Percentiles rank a stretch among this genome's conserved stretches.
Evolutionary conservation across 139 green algal species (phyloP).

Genomic region (Axilococcus clingmanii): DNA sequence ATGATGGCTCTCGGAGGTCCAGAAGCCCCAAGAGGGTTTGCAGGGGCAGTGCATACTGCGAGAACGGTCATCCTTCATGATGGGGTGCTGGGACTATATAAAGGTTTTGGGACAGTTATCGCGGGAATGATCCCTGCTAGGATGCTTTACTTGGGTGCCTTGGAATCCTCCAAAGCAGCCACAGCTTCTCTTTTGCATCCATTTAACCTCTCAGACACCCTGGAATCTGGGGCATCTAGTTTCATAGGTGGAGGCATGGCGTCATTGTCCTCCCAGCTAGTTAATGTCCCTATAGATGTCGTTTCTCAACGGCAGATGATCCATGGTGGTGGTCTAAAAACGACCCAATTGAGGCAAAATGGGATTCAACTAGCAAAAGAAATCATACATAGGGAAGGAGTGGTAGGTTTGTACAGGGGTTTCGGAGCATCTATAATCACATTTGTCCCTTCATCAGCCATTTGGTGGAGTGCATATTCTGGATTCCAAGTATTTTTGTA

Average conservation of each 20-base stretch:
- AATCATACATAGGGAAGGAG: conserved; percentile 75
- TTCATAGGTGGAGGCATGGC: conserved; percentile 60
- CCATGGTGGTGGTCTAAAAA: conserved; percentile 8
- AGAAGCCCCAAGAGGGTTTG: conserved; percentile 26
- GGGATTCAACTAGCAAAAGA: conserved; percentile 51
- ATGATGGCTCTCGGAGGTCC: conserved; percentile 62
- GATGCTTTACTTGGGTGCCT: conserved; percentile 60
- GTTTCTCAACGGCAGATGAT: conserved; percentile 30
- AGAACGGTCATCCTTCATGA: conserved; percentile 54
- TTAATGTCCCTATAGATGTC: conserved; percentile 89
- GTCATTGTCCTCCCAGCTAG: conserved; percentile 59
- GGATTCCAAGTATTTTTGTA: conserved; percentile 74
- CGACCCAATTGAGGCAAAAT: background rate
- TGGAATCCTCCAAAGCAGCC: conserved; percentile 56
- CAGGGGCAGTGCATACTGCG: conserved; percentile 43
- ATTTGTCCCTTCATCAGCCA: conserved; percentile 66
- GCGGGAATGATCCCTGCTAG: conserved; percentile 39
- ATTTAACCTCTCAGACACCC: conserved; percentile 31
- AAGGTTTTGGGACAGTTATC: conserved; percentile 68
- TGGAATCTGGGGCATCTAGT: conserved; percentile 40
- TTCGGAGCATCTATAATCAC: conserved; percentile 72
- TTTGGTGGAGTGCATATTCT: conserved; percentile 85
- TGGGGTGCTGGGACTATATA: conserved; percentile 80
- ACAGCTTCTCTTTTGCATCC: conserved; percentile 12
- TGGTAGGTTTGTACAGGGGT: conserved; percentile 75